Evolutionary conservation across 208 protist species (phyloP).

Genomic region (Leishmania aethiopica): DNA sequence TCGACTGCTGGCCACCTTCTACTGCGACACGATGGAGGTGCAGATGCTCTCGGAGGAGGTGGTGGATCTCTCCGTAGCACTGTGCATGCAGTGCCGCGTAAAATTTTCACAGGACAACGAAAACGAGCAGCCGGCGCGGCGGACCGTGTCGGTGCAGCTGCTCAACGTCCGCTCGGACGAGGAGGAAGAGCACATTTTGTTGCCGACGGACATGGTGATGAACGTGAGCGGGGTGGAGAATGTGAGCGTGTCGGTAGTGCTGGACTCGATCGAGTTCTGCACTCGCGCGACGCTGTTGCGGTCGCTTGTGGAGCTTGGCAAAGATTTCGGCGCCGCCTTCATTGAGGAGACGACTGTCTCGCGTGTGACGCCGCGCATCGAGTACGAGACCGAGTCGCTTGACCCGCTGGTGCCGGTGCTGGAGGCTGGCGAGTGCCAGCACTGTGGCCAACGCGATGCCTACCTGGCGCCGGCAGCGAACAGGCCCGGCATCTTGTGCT

Average conservation of each 20-base stretch:
- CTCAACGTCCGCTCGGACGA: constrained; percentile 59
- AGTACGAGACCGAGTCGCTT: constrained; percentile 56
- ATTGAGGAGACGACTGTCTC: constrained; percentile 53
- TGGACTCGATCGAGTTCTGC: constrained; percentile 68
- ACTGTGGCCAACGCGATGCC: constrained; percentile 48
- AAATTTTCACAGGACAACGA: constrained; percentile 53
- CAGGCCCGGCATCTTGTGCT: constrained; percentile 66
- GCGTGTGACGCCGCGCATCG: constrained; percentile 49
- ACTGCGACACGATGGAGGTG: constrained; percentile 43
- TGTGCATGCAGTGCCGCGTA: constrained; percentile 45
- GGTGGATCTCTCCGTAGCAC: constrained; percentile 52
- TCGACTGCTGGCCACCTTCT: constrained; percentile 41
- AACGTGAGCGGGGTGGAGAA: constrained; percentile 66
- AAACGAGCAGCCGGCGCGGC: constrained; percentile 40
- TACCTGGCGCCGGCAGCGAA: constrained; percentile 35
- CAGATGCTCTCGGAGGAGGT: constrained; percentile 75
- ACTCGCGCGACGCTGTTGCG: constrained; percentile 63
- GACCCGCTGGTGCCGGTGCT: constrained; percentile 45
- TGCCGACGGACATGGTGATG: constrained; percentile 61
- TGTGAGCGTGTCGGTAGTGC: constrained; percentile 48
- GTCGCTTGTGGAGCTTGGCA: constrained; percentile 66
- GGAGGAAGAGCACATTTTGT: constrained; percentile 60
- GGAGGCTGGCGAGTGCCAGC: constrained; percentile 56
- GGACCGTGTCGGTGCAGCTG: constrained; percentile 48
- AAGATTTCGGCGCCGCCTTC: constrained; percentile 70